A percentile compares a stretch with the other conserved stretches of the same genome.
Conservation (phyloP, 2,329 filamentous ascomycete species). For the Talaromyces funiculosus region DNA sequence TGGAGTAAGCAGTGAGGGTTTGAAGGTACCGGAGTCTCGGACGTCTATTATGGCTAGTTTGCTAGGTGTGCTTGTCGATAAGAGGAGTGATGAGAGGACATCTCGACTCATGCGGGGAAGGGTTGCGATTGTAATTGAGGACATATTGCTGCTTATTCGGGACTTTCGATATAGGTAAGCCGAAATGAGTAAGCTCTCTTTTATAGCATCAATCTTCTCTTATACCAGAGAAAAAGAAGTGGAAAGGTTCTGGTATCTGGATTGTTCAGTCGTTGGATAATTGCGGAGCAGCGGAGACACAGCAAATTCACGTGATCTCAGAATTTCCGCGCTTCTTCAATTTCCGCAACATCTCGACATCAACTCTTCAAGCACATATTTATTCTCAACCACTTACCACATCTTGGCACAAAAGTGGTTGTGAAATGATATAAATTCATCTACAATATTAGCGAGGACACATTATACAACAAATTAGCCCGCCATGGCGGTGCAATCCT, state of each 20-base stretch:
- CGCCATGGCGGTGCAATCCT: slow-evolving; percentile 11
- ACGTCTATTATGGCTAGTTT: slow-evolving; percentile 77
- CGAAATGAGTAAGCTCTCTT: neutral
- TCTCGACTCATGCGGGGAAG: slow-evolving; percentile 65
- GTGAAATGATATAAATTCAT: slow-evolving; percentile 2
- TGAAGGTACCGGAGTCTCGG: slow-evolving; percentile 63
- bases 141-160: slow-evolving; percentile 27
- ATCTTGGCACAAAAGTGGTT: neutral
- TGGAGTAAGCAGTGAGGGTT: neutral
- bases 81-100: slow-evolving; percentile 61
- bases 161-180: too few species aligned
- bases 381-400: neutral
- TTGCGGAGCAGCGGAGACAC: neutral
- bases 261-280: neutral
- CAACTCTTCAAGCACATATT: neutral
- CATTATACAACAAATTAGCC: neutral
- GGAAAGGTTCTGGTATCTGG: neutral
- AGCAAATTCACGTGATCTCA: slow-evolving; percentile 19
- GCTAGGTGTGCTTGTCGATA: slow-evolving; percentile 44
- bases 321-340: slow-evolving; percentile 17
- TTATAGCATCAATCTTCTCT: neutral
- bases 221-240: neutral
- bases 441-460: neutral
- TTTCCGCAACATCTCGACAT: neutral
- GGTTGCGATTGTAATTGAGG: slow-evolving; percentile 55